Evolutionary conservation across 2,329 filamentous ascomycete genomes (phyloP), one percentile per base, ranked within the genome.

Genomic region (Monosporascus sp.): DNA sequence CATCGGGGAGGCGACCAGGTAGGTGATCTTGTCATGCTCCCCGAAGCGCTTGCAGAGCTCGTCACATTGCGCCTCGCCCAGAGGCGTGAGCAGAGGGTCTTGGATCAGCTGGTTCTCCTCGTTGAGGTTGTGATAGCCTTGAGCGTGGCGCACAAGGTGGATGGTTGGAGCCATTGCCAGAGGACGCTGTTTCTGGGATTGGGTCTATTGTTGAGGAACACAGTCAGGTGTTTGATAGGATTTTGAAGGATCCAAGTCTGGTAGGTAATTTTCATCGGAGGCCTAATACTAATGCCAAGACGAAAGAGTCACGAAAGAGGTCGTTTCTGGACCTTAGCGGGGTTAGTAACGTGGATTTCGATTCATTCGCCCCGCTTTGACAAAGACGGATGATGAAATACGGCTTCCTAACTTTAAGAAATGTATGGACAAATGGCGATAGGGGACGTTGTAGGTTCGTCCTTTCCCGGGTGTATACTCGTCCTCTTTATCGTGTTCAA

Each of bases 91-190:
- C 55, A 82, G 75, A 1, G 92, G 91, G 66, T 97, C 92, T n/a
- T 69, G 85, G 41, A 96, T 75, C 56, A 73, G 65, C 67, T 92
- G 87, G 72, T 92, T 90, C 57, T 80, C 86, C 26, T 75, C 64
- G 58, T 65, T 77, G 65, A 94, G 80, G 70, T 96, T 96, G 79
- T 96, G 92, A 67, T 82, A 84, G 72, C 90, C 91, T 73, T 90
- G 78, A 14, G 86, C 87, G 69, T 91, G 87, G 70, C 88, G 86
- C 63, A 91, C 81, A 60, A 87, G 76, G 69, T 88, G 82, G 59
- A 89, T 74, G 44, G 76, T 81, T 26, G 78, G 75, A 2, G 75
- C 68, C 78, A 82, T 81, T 81, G 50, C 41, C 66, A 43, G 41
- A 49, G 50, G 3, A 35, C 31, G 31, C 31, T 35, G 31, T 14